These are phyloP conservation scores for Yamadazyma insecticola DNA, from an alignment of 805 yeast species.

Conservation along the genomic window DNA sequence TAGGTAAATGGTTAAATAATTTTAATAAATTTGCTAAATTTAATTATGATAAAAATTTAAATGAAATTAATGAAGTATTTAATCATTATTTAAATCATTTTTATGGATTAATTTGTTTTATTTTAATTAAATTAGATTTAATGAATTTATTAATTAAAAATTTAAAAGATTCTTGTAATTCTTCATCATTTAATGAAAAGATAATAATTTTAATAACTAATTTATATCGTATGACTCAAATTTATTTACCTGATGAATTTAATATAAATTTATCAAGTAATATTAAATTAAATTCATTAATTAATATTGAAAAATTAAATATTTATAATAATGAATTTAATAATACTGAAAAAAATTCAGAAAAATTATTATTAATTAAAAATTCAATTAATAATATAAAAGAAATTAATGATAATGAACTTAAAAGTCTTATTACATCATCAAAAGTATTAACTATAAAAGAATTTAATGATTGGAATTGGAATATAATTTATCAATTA, in stretches of 20 bases:
- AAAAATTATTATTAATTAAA: not conserved
- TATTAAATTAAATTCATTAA: conserved; percentile 8
- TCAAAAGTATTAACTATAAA: conserved; percentile 76
- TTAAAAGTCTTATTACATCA: conserved; percentile 60
- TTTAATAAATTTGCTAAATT: conserved; percentile 4
- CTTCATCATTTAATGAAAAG: conserved; percentile 8
- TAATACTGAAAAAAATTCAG: not conserved
- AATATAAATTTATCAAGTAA: conserved; percentile 8
- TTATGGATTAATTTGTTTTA: conserved; percentile 53
- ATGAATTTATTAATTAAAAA: conserved; percentile 41
- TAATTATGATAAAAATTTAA: too few relatives aligned
- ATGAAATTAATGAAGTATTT: conserved; percentile 4
- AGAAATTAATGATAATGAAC: conserved; percentile 44
- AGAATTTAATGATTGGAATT: conserved; percentile 81
- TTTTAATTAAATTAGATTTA: conserved; percentile 50
- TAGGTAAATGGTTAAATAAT: conserved; percentile 16
- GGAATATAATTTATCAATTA: conserved; percentile 69
- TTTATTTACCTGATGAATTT: conserved; percentile 10
- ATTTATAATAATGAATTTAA: too few relatives aligned
- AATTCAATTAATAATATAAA: not conserved
- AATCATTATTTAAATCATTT: conserved; percentile 51
- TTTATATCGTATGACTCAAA: conserved; percentile 8
- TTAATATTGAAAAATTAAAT: conserved; percentile 8
- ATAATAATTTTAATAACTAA: conserved; percentile 7
- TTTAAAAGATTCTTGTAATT: conserved; percentile 36